phyloP scores from a whole-genome alignment of 2,329 filamentous ascomycete species.

The Arthrobotrys musiformis region DNA sequence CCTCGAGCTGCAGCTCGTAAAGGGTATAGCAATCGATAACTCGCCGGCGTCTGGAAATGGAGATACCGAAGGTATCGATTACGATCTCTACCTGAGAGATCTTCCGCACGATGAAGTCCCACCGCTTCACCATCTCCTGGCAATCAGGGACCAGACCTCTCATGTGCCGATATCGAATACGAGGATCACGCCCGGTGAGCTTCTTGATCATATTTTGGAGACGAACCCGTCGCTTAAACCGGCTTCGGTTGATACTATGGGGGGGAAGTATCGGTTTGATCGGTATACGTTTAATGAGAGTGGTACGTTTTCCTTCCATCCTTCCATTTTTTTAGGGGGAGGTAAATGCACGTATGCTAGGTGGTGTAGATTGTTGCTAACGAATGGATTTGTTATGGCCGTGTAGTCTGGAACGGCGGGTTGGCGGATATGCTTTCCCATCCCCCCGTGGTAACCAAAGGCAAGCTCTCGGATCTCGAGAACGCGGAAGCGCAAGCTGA shows the following conservation, averaged over 20 bases:
- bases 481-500: neutral
- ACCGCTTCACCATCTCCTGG: slow-evolving; percentile 26
- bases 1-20: neutral
- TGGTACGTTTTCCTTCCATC: neutral
- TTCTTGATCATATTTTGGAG: slow-evolving; percentile 27
- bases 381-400: too few relatives aligned
- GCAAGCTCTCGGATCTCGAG: slow-evolving; percentile 3
- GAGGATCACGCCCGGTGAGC: slow-evolving; percentile 3
- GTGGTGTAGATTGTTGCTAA: too few relatives aligned
- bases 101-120: neutral
- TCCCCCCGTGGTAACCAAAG: neutral
- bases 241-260: neutral
- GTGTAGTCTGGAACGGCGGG: slow-evolving; percentile 45
- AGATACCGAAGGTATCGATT: neutral
- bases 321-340: neutral
- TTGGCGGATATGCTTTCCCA: slow-evolving; percentile 39
- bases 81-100: neutral
- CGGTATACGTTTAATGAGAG: slow-evolving; percentile 31
- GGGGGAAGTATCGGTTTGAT: neutral
- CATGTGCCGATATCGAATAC: slow-evolving; percentile 29
- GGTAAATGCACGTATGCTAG: too few relatives aligned
- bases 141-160: slow-evolving; percentile 19
- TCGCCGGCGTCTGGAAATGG: neutral
- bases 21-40: neutral
- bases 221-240: slow-evolving; percentile 28